Conservation (phyloP, 208 protist species). For the Leishmania amazonensis region DNA sequence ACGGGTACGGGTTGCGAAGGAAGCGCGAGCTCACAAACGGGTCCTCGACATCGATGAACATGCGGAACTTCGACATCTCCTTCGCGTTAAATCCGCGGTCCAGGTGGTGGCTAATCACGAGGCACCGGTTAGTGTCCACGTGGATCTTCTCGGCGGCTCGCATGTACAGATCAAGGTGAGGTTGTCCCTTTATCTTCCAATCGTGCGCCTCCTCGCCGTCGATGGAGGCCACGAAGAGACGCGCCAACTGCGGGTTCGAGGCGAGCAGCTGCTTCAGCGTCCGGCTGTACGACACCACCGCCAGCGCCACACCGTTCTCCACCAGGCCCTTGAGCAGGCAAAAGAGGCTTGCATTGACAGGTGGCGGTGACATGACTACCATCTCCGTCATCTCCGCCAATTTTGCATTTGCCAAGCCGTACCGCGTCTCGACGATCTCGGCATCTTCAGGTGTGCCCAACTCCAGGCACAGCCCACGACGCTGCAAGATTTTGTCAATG, state of each 20-base stretch:
- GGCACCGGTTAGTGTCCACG: constrained; percentile 67
- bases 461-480: constrained; percentile 73
- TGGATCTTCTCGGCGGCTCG: constrained; percentile 88
- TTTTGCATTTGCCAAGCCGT: constrained; percentile 90
- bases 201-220: constrained; percentile 90
- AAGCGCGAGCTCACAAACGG: constrained; percentile 74
- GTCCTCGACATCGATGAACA: constrained; percentile 91
- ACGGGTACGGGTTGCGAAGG: constrained; percentile 45
- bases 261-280: constrained; percentile 67
- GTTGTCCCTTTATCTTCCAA: constrained; percentile 68
- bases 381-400: constrained; percentile 88
- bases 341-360: constrained; percentile 59
- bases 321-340: constrained; percentile 60
- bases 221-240: constrained; percentile 75
- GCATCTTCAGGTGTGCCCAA: constrained; percentile 86
- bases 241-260: constrained; percentile 53
- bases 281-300: constrained; percentile 85
- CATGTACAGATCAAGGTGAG: constrained; percentile 82
- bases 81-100: constrained; percentile 73
- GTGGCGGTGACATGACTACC: constrained; percentile 47
- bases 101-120: constrained; percentile 82
- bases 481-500: constrained; percentile 80
- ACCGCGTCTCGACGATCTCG: constrained; percentile 90
- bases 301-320: constrained; percentile 61
- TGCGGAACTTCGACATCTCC: constrained; percentile 73